A percentile compares a stretch with the other conserved stretches of the same genome.
These are phyloP conservation scores for Begonia peltatifolia DNA, from an alignment of 306 rosid species.

Conservation along the genomic window DNA sequence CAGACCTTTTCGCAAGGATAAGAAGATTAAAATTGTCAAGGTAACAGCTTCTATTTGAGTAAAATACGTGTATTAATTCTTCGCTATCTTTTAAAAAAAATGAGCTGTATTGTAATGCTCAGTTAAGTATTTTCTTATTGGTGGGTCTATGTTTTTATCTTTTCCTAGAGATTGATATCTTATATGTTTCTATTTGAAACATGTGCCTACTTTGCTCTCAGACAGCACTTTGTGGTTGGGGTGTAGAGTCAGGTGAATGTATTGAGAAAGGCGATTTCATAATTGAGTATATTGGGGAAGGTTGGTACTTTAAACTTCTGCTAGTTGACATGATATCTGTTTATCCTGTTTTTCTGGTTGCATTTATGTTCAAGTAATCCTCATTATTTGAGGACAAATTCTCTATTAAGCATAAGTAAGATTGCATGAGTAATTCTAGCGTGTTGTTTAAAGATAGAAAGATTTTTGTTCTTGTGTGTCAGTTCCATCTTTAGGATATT, in stretches of 20 bases:
- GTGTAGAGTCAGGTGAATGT: constrained; percentile 73
- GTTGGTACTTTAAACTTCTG: constrained; percentile 22
- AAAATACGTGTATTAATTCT: background rate
- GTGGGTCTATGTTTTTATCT: background rate
- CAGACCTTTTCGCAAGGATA: constrained; percentile 89
- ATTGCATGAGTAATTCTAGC: too few species aligned
- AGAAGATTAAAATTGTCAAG: constrained; percentile 66
- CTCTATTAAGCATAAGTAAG: too few species aligned
- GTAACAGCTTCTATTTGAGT: constrained; percentile 19
- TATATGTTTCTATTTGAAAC: background rate
- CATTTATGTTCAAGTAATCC: too few species aligned
- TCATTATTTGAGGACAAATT: too few species aligned
- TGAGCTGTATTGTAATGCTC: background rate
- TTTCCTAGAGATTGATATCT: background rate
- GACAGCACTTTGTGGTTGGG: constrained; percentile 97
- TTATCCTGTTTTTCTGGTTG: too few species aligned
- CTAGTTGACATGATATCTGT: too few species aligned
- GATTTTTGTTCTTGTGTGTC: too few species aligned
- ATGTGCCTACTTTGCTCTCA: constrained; percentile 17
- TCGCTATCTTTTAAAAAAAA: too few species aligned
- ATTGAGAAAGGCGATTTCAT: constrained; percentile 57
- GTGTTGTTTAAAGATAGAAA: too few species aligned
- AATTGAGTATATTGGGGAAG: constrained; percentile 91
- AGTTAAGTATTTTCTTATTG: constrained; percentile 1
- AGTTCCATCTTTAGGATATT: too few species aligned